A percentile compares a stretch with the other conserved stretches of the same genome.
Evolutionary conservation across 257 asterid species (phyloP).

Genomic region (Rhazya stricta): DNA sequence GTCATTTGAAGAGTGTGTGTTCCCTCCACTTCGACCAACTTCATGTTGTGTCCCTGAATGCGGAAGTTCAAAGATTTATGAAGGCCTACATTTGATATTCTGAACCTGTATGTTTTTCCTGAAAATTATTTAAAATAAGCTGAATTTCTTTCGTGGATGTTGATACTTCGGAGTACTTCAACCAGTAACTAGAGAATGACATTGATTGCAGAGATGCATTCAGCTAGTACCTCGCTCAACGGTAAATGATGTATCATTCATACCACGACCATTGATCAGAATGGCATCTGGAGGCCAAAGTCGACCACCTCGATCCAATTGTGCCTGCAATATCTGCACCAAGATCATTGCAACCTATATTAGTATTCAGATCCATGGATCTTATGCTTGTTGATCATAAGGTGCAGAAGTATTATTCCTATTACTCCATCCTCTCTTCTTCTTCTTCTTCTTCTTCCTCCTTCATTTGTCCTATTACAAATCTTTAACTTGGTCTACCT

Average conservation of each 20-base stretch:
- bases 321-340: constrained; percentile 33
- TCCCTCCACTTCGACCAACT: constrained; percentile 69
- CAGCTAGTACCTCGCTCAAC: constrained; percentile 35
- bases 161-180: background rate
- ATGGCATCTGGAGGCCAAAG: constrained; percentile 41
- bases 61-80: constrained; percentile 44
- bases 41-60: constrained; percentile 60
- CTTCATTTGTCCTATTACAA: too few species aligned
- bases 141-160: background rate
- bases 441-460: too few species aligned
- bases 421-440: too few species aligned
- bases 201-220: background rate
- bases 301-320: constrained; percentile 47
- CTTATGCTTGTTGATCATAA: background rate
- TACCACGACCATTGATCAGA: constrained; percentile 56
- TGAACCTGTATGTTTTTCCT: constrained; percentile 69
- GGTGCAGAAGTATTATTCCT: background rate
- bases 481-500: background rate
- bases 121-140: background rate
- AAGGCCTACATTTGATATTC: constrained; percentile 67
- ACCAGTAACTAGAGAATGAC: background rate
- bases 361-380: background rate
- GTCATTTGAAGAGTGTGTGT: constrained; percentile 56
- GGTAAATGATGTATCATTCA: constrained; percentile 32
- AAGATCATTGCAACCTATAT: background rate